phyloP scores from a whole-genome alignment of 1,139 yeast genomes.

The Kurtzmaniella natalensis region DNA sequence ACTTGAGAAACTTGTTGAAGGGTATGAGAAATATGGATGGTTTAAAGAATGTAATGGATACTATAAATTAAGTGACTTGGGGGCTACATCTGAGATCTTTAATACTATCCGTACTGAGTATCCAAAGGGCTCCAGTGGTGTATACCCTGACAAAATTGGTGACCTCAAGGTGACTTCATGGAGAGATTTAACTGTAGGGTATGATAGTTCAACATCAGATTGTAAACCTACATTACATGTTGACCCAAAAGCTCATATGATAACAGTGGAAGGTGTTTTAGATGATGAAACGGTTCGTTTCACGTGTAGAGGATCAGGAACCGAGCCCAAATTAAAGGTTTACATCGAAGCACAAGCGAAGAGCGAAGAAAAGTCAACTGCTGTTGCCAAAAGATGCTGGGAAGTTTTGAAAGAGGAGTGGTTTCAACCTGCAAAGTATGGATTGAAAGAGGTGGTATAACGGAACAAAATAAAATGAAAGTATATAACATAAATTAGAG shows the following conservation, averaged over 20 bases:
- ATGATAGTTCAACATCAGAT: slow-evolving; percentile 62
- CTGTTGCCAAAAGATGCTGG: slow-evolving; percentile 70
- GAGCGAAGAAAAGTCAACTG: slow-evolving; percentile 40
- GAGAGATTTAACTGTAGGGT: slow-evolving; percentile 85
- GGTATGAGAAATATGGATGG: slow-evolving; percentile 68
- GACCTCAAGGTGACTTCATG: slow-evolving; percentile 53
- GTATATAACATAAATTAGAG: too few relatives aligned
- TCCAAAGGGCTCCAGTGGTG: slow-evolving; percentile 38
- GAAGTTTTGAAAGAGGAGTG: slow-evolving; percentile 46
- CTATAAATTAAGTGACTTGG: slow-evolving; percentile 58
- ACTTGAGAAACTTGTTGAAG: slow-evolving; percentile 48
- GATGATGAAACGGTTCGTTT: slow-evolving; percentile 52
- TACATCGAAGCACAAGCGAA: slow-evolving; percentile 74
- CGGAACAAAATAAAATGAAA: too few relatives aligned
- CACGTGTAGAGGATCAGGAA: slow-evolving; percentile 92
- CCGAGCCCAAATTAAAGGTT: slow-evolving; percentile 91
- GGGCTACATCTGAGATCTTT: slow-evolving; percentile 32
- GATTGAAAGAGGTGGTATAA: slow-evolving; percentile 30
- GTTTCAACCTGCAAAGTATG: slow-evolving; percentile 52
- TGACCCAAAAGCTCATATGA: slow-evolving; percentile 79
- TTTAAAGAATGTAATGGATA: slow-evolving; percentile 86
- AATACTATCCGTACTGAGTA: slow-evolving; percentile 43
- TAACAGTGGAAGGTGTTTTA: slow-evolving; percentile 50
- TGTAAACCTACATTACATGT: slow-evolving; percentile 62
- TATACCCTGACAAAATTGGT: slow-evolving; percentile 46